phyloP scores from a whole-genome alignment of 169 alveolate species.

The Sarcocystis neurona region DNA sequence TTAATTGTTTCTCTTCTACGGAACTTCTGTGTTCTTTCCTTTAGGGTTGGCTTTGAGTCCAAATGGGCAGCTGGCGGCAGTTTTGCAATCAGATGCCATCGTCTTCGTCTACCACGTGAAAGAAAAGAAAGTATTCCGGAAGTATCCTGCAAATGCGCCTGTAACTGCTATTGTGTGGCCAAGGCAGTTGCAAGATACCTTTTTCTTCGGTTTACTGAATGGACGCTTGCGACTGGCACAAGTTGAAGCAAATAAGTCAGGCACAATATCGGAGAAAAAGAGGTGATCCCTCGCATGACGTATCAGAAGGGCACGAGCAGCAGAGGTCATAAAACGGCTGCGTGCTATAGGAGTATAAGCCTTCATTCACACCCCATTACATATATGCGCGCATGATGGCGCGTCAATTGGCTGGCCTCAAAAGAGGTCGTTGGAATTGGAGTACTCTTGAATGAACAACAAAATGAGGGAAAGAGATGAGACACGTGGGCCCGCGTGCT shows the following conservation, averaged over 20 bases:
- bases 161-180: conserved; percentile 92
- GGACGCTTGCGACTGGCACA: conserved; percentile 90
- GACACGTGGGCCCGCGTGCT: no score
- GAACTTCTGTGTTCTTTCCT: no score
- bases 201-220: conserved; percentile 90
- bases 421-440: no score
- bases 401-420: no score
- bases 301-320: no score
- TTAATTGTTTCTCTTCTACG: no score
- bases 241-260: conserved; percentile 77
- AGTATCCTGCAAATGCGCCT: conserved; percentile 87
- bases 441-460: no score
- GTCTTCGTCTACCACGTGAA: conserved; percentile 90
- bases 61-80: conserved; percentile 85
- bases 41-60: conserved; percentile 90
- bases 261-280: conserved; percentile 76
- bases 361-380: no score
- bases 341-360: no score
- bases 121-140: conserved; percentile 86
- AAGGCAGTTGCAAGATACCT: conserved; percentile 77
- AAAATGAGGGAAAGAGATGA: no score
- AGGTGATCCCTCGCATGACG: conserved; percentile 39
- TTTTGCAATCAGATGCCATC: conserved; percentile 88
- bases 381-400: no score
- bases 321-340: no score